Conservation (phyloP, 331 rosid genomes). For the Telfairia occidentalis region DNA sequence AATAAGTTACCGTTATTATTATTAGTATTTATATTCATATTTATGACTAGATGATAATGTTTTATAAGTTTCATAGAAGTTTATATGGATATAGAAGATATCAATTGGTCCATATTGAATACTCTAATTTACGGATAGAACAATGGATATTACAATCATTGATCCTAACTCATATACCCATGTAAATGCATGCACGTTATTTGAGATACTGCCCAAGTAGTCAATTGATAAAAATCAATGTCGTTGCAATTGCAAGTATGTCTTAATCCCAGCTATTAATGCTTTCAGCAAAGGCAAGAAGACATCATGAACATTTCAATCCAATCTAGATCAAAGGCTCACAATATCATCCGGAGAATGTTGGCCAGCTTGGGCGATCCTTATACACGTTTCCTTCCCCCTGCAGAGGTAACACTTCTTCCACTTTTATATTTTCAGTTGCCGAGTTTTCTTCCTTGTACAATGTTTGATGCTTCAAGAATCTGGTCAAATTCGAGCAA, state of each 20-base stretch:
- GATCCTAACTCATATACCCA: background rate
- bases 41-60: too few relatives aligned
- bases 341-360: conserved; percentile 69
- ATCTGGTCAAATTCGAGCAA: background rate
- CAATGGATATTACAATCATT: too few relatives aligned
- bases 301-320: conserved; percentile 55
- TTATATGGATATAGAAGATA: too few relatives aligned
- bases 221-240: background rate
- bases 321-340: conserved; percentile 79
- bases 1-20: too few relatives aligned
- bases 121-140: too few relatives aligned
- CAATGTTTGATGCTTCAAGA: background rate
- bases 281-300: conserved; percentile 48
- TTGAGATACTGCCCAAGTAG: background rate
- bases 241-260: background rate
- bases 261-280: conserved; percentile 15
- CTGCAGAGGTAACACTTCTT: conserved; percentile 48
- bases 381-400: conserved; percentile 79
- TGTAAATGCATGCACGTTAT: background rate
- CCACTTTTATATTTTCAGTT: background rate
- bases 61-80: too few relatives aligned
- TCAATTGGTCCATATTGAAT: too few relatives aligned
- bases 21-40: too few relatives aligned
- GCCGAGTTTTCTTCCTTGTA: background rate
- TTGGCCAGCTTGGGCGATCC: conserved; percentile 80